A percentile compares a stretch with the other conserved stretches of the same genome.
These are phyloP conservation scores for Sonneratia alba DNA, from an alignment of 345 rosid species.

Conservation along the genomic window DNA sequence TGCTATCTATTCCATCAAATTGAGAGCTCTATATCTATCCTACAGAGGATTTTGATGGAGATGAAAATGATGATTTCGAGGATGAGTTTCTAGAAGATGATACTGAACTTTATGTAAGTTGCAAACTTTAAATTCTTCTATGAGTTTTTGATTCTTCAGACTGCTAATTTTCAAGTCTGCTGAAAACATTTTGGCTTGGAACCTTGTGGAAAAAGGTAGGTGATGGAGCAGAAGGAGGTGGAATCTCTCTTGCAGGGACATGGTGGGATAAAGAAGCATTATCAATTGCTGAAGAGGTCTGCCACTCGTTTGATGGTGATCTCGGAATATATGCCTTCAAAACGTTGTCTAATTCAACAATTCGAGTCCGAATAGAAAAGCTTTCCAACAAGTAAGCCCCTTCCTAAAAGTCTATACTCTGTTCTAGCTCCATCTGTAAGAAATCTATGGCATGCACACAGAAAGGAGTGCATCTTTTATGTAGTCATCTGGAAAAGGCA, in stretches of 20 bases:
- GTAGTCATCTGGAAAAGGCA: neutral
- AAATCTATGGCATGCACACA: neutral
- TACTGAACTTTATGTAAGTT: conserved; percentile 53
- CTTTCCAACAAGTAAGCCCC: conserved; percentile 52
- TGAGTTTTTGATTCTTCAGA: neutral
- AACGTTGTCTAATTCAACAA: conserved; percentile 47
- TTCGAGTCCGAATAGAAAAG: conserved; percentile 78
- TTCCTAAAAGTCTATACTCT: neutral
- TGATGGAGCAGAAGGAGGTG: conserved; percentile 87
- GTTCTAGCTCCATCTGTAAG: no score
- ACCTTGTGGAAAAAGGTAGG: conserved; percentile 40
- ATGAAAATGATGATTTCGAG: conserved; percentile 28
- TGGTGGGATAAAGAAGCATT: conserved; percentile 86
- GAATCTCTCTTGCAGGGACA: conserved; percentile 69
- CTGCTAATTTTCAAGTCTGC: neutral
- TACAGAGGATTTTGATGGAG: conserved; percentile 26
- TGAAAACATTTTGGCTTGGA: neutral
- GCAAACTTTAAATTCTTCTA: neutral
- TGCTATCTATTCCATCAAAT: neutral
- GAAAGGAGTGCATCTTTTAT: neutral
- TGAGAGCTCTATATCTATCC: conserved; percentile 28
- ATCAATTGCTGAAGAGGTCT: conserved; percentile 45
- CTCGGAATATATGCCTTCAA: conserved; percentile 71
- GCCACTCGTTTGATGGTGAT: conserved; percentile 53
- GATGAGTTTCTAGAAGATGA: conserved; percentile 41